These are phyloP conservation scores for Artemisia argyi DNA, from an alignment of 129 eudicot genomes.

Conservation along the genomic window DNA sequence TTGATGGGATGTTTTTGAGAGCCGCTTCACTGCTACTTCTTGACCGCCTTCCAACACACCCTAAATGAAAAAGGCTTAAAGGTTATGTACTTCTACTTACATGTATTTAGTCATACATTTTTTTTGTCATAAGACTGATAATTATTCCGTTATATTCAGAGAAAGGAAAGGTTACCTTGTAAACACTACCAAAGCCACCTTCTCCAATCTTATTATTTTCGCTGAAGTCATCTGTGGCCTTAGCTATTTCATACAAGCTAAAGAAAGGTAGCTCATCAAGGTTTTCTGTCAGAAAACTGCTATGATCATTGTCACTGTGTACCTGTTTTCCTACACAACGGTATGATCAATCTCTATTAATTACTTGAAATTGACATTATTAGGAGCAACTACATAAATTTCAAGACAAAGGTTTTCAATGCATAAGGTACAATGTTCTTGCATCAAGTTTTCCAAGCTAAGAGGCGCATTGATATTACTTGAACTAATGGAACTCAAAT, in stretches of 20 bases:
- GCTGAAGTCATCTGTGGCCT: slow-evolving; percentile 22
- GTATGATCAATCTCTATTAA: neutral
- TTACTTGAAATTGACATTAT: no score
- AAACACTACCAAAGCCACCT: slow-evolving; percentile 34
- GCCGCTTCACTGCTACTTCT: slow-evolving; percentile 40
- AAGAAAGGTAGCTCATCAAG: neutral
- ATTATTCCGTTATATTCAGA: no score
- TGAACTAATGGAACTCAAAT: no score
- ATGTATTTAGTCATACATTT: neutral
- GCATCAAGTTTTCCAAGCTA: no score
- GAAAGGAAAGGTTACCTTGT: slow-evolving; percentile 9
- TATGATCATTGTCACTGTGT: slow-evolving; percentile 7
- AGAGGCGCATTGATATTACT: no score
- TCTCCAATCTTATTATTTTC: slow-evolving; percentile 21
- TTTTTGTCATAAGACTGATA: neutral
- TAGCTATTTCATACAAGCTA: slow-evolving; percentile 7
- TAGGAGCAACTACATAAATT: no score
- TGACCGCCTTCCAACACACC: slow-evolving; percentile 42
- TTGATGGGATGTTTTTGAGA: slow-evolving; percentile 40
- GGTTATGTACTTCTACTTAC: neutral
- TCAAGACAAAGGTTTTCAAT: no score
- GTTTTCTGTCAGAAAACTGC: neutral
- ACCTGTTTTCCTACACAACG: neutral
- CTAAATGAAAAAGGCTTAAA: slow-evolving; percentile 17
- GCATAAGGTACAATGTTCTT: no score